phyloP scores from a whole-genome alignment of 176 grass and related monocot species.

The Canna indica region DNA sequence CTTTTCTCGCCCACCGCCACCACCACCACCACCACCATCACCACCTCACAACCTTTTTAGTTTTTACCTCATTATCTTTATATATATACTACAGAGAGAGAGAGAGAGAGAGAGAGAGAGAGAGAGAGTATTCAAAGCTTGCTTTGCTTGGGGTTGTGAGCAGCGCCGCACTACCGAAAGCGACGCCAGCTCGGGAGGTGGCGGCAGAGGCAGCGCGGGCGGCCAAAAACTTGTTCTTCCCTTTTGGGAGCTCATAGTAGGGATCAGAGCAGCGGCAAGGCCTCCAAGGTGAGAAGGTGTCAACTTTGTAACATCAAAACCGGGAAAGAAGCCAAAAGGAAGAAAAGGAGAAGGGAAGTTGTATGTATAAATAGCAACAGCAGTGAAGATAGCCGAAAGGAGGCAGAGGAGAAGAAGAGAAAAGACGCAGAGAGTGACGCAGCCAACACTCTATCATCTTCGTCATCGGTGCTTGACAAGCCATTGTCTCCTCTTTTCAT shows the following conservation, averaged over 20 bases:
- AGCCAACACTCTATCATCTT: not conserved
- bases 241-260: not conserved
- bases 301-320: not conserved
- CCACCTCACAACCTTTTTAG: not conserved
- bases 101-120: not conserved
- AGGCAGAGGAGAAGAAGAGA: not conserved
- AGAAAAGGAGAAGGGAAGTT: not conserved
- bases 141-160: not conserved
- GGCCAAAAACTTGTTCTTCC: not conserved
- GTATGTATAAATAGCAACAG: too few species aligned
- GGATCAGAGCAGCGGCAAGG: too few species aligned
- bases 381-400: not conserved
- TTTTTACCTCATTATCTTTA: not conserved
- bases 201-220: not conserved
- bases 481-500: not conserved
- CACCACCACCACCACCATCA: constrained; percentile 16
- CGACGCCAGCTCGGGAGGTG: constrained; percentile 23
- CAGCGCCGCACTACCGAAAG: constrained; percentile 56
- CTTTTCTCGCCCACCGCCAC: not conserved
- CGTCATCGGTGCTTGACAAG: not conserved
- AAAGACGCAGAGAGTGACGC: not conserved
- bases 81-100: not conserved
- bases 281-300: too few species aligned
- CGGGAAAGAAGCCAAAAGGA: not conserved
- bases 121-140: not conserved